phyloP scores from a whole-genome alignment of 768 basidiomycete species.

The Auriscalpium orientale region DNA sequence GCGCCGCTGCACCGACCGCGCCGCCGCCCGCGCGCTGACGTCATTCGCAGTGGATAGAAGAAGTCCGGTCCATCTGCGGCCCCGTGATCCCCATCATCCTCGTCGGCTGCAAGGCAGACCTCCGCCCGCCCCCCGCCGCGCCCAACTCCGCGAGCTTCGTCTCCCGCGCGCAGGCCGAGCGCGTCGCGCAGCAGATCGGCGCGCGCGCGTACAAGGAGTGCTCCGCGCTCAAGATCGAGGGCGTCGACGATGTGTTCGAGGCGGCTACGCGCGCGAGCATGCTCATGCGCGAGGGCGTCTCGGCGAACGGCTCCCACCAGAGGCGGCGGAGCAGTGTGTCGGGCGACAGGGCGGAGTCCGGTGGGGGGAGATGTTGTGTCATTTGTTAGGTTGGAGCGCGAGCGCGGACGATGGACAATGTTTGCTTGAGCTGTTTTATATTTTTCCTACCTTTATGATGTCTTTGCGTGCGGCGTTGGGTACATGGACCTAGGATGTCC shows the following conservation, averaged over 20 bases:
- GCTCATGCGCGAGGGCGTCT: slow-evolving; percentile 84
- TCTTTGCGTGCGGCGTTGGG: no score
- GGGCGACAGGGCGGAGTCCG: slow-evolving; percentile 4
- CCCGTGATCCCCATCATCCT: slow-evolving; percentile 87
- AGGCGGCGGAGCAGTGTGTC: slow-evolving; percentile 26
- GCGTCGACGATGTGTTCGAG: slow-evolving; percentile 97
- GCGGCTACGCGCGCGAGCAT: slow-evolving; percentile 94
- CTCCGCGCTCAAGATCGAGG: slow-evolving; percentile 81
- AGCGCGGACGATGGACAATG: neutral
- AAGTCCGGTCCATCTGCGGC: slow-evolving; percentile 95
- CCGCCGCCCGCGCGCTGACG: neutral
- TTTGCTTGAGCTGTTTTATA: neutral
- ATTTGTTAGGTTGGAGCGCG: neutral
- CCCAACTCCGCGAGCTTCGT: slow-evolving; percentile 52
- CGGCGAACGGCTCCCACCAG: slow-evolving; percentile 31
- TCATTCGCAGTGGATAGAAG: slow-evolving; percentile 83
- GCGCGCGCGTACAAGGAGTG: slow-evolving; percentile 95
- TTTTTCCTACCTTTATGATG: neutral
- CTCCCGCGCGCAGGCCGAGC: slow-evolving; percentile 73
- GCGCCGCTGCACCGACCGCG: no score
- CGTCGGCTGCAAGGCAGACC: slow-evolving; percentile 93
- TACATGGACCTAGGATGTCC: no score
- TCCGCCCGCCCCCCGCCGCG: slow-evolving; percentile 55
- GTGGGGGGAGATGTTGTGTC: slow-evolving; percentile 9
- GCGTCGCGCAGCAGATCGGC: slow-evolving; percentile 76